phyloP scores from a whole-genome alignment of 2,329 filamentous ascomycete genomes.

The Fusarium keratoplasticum region DNA sequence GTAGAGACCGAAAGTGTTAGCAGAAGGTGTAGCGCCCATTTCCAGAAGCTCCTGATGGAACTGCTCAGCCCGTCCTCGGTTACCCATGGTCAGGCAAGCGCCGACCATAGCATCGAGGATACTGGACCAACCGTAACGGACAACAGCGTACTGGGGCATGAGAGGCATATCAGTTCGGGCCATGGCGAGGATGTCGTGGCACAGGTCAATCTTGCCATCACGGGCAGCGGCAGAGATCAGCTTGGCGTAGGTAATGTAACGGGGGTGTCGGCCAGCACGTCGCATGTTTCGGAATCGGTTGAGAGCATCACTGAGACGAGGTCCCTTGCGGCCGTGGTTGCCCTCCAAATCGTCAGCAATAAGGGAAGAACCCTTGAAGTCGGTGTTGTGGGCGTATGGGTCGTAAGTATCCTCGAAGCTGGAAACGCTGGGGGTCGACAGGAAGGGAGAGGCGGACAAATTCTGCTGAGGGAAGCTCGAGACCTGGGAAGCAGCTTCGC shows the following conservation, averaged over 20 bases:
- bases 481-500: slow-evolving; percentile 61
- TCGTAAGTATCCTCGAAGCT: slow-evolving; percentile 87
- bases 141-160: slow-evolving; percentile 83
- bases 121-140: slow-evolving; percentile 95
- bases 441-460: slow-evolving; percentile 58
- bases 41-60: slow-evolving; percentile 92
- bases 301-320: slow-evolving; percentile 83
- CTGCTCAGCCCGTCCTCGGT: slow-evolving; percentile 82
- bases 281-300: slow-evolving; percentile 92
- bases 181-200: slow-evolving; percentile 89
- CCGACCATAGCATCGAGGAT: slow-evolving; percentile 98
- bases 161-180: slow-evolving; percentile 90
- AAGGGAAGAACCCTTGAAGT: slow-evolving; percentile 91
- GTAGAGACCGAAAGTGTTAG: slow-evolving; percentile 98
- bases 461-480: slow-evolving; percentile 59
- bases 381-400: slow-evolving; percentile 89
- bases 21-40: slow-evolving; percentile 91
- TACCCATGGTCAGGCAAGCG: slow-evolving; percentile 85
- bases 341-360: slow-evolving; percentile 93
- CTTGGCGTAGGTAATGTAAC: slow-evolving; percentile 97
- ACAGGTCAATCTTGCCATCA: slow-evolving; percentile 82
- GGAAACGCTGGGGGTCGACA: slow-evolving; percentile 67
- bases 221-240: slow-evolving; percentile 91
- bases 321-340: slow-evolving; percentile 76
- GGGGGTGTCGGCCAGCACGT: slow-evolving; percentile 87